Evolutionary conservation across 202 grass and related monocot species (phyloP), one percentile per base, ranked within the genome.

Genomic region (Schoenoplectus triqueter): DNA sequence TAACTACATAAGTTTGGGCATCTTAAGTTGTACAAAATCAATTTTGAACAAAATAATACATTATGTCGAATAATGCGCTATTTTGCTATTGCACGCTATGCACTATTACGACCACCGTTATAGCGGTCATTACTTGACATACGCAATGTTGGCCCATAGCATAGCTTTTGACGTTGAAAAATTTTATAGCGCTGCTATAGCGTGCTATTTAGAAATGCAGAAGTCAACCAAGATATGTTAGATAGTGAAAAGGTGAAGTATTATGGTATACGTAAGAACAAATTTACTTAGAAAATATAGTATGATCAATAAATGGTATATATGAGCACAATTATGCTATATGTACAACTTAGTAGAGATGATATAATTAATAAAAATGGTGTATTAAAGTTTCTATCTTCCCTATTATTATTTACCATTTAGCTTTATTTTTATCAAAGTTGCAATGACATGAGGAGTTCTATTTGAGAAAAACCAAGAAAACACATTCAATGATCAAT

Each of bases 291-390:
- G 4, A 69, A 67, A 19, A 67, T 21, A 67, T 41, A 9, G 61
- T 64, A 22, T 22, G 19, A 63, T 21, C 8, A 22, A 17, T 5
- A 42, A 67, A 41, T 14, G 10, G 22, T 41, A 67, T 67, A 13
- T 67, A 14, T 22, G 8, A 10, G 41, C 14, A 48, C n/a, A 42
- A 46, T 45, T 40, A 69, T 69, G 69, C 45, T 48, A 4, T 59
- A 74, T 59, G 73, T 60, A 78, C 50, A 41, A 78, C 20, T 59
- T 41, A 40, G 10, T 39, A 14, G 73, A 77, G 50, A 56, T 77
- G 73, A 22, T 57, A 56, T 57, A 8, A 77, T 40, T 77, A 77
- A 22, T 1, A 74, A 74, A 50, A 78, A 59, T 78, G 52, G 6
- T 59, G 59, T 60, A 40, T 78, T 40, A 8, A 77, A 73, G 45